phyloP scores from a whole-genome alignment of 805 yeast genomes.

The Metschnikowia peoriensis region DNA sequence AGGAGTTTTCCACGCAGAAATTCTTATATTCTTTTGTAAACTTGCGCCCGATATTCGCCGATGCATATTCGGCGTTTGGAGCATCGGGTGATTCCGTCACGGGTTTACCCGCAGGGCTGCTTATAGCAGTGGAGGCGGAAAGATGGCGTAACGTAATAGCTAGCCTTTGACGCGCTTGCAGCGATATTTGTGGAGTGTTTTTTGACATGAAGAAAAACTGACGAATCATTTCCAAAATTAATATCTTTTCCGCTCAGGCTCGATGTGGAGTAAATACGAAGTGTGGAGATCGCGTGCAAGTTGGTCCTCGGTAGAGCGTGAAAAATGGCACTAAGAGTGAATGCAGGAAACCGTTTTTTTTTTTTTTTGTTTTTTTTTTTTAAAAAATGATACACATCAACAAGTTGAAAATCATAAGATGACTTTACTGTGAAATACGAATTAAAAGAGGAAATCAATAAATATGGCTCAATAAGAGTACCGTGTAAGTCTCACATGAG shows the following conservation, averaged over 20 bases:
- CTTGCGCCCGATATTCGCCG: conserved; percentile 29
- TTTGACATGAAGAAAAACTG: conserved; percentile 1
- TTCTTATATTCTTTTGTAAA: conserved; percentile 39
- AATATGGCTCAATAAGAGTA: too few species aligned
- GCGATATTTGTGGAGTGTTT: neutral
- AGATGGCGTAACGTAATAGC: conserved; percentile 13
- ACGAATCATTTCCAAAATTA: neutral
- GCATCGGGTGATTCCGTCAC: conserved; percentile 5
- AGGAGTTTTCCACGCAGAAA: conserved; percentile 37
- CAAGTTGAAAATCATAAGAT: too few species aligned
- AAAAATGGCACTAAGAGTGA: neutral
- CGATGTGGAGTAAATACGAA: conserved; percentile 2
- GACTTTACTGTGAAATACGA: too few species aligned
- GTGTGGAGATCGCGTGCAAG: conserved; percentile 1
- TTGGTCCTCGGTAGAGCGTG: neutral
- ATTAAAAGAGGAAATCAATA: too few species aligned
- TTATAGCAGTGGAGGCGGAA: neutral
- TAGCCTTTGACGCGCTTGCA: conserved; percentile 11
- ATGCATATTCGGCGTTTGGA: conserved; percentile 5
- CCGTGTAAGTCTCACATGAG: too few species aligned
- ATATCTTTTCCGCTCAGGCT: neutral
- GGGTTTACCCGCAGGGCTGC: neutral
- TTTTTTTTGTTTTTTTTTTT: too few species aligned
- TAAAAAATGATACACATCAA: too few species aligned
- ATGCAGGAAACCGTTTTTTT: neutral